Evolutionary conservation across 495 filamentous ascomycete species (phyloP).

Genomic region (Penicillium mononematosum): DNA sequence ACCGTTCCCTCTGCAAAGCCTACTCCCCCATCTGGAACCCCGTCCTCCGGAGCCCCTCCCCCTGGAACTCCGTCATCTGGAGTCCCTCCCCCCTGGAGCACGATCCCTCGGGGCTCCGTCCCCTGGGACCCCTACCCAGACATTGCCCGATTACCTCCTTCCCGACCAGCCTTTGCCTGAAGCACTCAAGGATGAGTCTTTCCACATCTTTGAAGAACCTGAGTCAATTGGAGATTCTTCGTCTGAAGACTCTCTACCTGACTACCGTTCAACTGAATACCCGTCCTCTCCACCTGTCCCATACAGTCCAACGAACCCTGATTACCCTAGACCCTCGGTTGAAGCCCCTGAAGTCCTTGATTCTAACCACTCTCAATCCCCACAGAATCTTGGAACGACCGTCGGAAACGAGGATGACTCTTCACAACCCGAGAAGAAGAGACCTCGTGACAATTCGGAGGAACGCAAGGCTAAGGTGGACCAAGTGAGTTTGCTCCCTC

Average conservation of each 20-base stretch:
- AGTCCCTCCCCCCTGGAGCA: neutral
- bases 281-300: neutral
- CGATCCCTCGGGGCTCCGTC: no score
- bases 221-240: neutral
- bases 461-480: slow-evolving; percentile 26
- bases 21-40: neutral
- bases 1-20: neutral
- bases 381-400: slow-evolving; percentile 1
- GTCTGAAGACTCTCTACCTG: neutral
- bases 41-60: neutral
- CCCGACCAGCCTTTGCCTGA: neutral
- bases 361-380: slow-evolving; percentile 1
- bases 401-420: slow-evolving; percentile 18
- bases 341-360: neutral
- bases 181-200: neutral
- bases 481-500: slow-evolving; percentile 13
- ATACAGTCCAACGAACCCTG: neutral
- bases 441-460: slow-evolving; percentile 45
- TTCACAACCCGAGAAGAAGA: slow-evolving; percentile 45
- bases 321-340: neutral
- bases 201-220: neutral
- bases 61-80: neutral
- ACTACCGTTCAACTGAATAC: neutral
- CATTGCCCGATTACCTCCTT: no score
- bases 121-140: no score